Evolutionary conservation across 202 grass and related monocot genomes (phyloP).

Genomic region (Schoenoplectus tabernaemontani): DNA sequence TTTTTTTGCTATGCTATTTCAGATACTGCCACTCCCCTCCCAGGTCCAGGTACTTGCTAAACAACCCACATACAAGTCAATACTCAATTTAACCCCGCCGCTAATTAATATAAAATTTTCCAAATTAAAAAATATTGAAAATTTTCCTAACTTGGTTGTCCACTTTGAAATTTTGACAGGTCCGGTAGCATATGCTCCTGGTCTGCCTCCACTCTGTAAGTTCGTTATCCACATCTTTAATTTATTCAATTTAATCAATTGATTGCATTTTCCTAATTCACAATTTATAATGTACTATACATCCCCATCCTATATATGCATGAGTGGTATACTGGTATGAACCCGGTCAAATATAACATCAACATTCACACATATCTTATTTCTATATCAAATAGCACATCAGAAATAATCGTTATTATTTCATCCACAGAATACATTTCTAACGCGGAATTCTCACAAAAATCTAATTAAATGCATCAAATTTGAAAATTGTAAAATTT

Average conservation of each 20-base stretch:
- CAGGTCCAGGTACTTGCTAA: constrained; percentile 39
- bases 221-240: background rate
- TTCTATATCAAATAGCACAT: no score
- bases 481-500: background rate
- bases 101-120: background rate
- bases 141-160: background rate
- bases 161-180: constrained; percentile 2
- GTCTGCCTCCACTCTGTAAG: constrained; percentile 53
- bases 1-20: constrained; percentile 5
- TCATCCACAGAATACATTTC: no score
- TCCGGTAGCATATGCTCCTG: constrained; percentile 33
- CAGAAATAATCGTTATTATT: no score
- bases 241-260: background rate
- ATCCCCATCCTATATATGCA: background rate
- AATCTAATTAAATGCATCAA: background rate
- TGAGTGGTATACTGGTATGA: background rate
- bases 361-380: background rate
- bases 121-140: background rate
- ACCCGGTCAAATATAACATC: background rate
- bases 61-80: background rate
- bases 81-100: background rate
- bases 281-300: background rate
- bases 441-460: no score
- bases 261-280: background rate
- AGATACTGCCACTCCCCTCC: constrained; percentile 45